A percentile compares a stretch with the other conserved stretches of the same genome.
phyloP scores from a whole-genome alignment of 202 grass and related monocot species.

The Zoysia matrella region DNA sequence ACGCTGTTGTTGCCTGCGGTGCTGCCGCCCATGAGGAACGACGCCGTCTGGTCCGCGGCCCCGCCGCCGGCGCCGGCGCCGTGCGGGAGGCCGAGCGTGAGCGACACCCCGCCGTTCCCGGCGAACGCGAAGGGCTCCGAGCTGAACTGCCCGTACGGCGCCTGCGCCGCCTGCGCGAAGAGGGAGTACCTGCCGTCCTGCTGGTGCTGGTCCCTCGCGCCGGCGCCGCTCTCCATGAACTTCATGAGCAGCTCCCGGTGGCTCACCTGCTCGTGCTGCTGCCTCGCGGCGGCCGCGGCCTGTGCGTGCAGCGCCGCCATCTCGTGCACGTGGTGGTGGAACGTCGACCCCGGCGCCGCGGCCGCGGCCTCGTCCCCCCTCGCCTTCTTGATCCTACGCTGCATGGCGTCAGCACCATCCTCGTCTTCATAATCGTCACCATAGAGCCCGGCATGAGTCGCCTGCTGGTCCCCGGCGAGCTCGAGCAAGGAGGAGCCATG shows the following conservation, averaged over 20 bases:
- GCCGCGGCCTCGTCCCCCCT: conserved; percentile 40
- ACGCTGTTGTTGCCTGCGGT: conserved; percentile 26
- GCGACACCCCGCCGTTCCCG: conserved; percentile 71
- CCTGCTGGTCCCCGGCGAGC: conserved; percentile 45
- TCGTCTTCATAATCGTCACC: conserved; percentile 10
- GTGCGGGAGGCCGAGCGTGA: conserved; percentile 89
- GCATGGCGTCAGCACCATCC: background rate
- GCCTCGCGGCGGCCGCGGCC: conserved; percentile 47
- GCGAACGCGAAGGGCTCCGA: too few relatives aligned
- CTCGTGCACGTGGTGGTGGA: conserved; percentile 39
- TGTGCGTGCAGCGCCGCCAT: conserved; percentile 54
- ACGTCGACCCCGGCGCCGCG: background rate
- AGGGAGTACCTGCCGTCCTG: conserved; percentile 53
- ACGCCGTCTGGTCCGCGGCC: conserved; percentile 54
- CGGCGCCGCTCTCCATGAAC: conserved; percentile 75
- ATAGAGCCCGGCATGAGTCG: conserved; percentile 47
- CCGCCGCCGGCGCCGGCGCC: conserved; percentile 43
- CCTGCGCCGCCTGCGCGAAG: conserved; percentile 36
- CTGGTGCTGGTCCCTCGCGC: conserved; percentile 44
- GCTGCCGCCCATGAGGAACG: conserved; percentile 67
- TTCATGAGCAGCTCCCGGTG: conserved; percentile 93
- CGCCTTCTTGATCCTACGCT: conserved; percentile 62
- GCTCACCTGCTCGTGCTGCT: conserved; percentile 67
- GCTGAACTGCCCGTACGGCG: conserved; percentile 64
- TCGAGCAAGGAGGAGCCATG: conserved; percentile 43